Evolutionary conservation across 371 early-diverging fungal species (phyloP), one percentile per base, ranked within the genome.

Genomic region (Mucor piriformis): DNA sequence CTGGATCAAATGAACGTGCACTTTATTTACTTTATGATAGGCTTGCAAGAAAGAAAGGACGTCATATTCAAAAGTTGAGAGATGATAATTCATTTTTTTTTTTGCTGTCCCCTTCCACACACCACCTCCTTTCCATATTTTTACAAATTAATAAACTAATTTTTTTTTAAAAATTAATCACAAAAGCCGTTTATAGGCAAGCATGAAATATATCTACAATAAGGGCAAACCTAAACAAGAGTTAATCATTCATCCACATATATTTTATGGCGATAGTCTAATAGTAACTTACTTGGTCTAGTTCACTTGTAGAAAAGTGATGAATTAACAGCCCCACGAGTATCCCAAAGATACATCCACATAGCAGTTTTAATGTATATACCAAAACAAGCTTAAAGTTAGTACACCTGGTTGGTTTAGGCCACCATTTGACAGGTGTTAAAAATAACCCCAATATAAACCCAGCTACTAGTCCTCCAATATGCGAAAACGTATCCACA

Each of bases 381-480:
- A 56, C 23, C 16, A 25, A 21, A 8, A 6, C 32, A 11, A 44
- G 6, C n/a, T 46, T 57, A 21, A 10, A 34, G 21, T 21, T 49
- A 7, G 21, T 62, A 5, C 24, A 1, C 15, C 16, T 33, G 16
- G 29, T 8, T 29, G 29, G 29, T 29, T 37, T 25, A n/a, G 42
- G 3, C 29, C 43, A 40, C 29, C 32, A 27, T 21, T 43, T 46
- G 25, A 46, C 46, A 16, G 48, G 49, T 35, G 34, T 18, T 13
- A 58, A 21, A 11, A 50, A 58, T 1, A 50, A 18, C 6, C 42
- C 20, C 33, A 58, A 32, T 15, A 77, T 46, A 6, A 74, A 24
- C 2, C 78, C 78, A 6, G 68, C 51, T n/a, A 68, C 6, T 12
- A 74, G 60, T 11, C 78, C 78, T n/a, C 72, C 76, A n/a, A 74